These are phyloP conservation scores for Malus sylvestris DNA, from an alignment of 306 rosid genomes.

Conservation along the genomic window DNA sequence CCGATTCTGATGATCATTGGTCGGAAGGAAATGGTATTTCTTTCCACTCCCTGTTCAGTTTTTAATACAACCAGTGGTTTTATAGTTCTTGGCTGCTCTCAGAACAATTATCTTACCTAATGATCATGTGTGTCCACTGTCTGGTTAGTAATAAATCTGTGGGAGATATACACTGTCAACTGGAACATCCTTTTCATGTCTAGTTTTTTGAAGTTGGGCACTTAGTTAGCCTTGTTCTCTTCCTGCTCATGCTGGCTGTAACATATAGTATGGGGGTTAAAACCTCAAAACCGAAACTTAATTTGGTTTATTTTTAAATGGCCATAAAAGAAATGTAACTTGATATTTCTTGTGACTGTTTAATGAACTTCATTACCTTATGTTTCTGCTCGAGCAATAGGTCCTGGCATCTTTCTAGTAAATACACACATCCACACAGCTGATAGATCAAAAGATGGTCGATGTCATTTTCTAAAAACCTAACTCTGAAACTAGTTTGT, in stretches of 20 bases:
- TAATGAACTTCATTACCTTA: background rate
- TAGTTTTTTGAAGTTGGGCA: background rate
- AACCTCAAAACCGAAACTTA: too few species aligned
- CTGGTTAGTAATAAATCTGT: background rate
- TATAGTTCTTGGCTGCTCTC: too few species aligned
- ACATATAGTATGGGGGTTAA: too few species aligned
- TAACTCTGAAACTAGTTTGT: background rate
- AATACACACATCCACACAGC: background rate
- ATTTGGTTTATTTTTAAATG: too few species aligned
- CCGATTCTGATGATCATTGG: constrained; percentile 68
- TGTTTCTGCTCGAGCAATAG: background rate
- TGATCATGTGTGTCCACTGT: background rate
- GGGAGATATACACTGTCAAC: background rate
- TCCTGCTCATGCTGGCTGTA: too few species aligned
- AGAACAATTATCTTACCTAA: background rate
- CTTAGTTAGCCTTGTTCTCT: background rate
- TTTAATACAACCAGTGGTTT: background rate
- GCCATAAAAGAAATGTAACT: background rate
- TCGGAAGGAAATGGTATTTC: constrained; percentile 59
- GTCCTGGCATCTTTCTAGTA: background rate
- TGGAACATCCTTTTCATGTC: background rate
- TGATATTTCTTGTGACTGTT: background rate
- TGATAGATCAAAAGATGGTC: background rate
- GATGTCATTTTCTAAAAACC: background rate
- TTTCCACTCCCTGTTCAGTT: background rate